These are phyloP conservation scores for Zygotorulaspora danielsina DNA, from an alignment of 805 yeast genomes.

Conservation along the genomic window DNA sequence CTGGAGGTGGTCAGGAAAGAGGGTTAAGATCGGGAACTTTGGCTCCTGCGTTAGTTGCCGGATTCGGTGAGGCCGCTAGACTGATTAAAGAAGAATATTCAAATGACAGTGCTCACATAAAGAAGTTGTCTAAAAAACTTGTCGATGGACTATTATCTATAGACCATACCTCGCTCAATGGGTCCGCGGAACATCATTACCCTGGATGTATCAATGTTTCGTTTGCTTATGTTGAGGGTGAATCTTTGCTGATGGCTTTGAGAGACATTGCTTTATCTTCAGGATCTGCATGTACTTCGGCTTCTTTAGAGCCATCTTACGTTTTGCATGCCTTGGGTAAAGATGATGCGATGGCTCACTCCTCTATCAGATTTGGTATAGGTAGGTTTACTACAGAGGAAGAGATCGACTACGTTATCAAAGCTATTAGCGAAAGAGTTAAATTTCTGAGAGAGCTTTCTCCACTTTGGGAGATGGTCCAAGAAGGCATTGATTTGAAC, in stretches of 20 bases:
- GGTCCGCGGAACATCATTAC: constrained; percentile 68
- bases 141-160: constrained; percentile 67
- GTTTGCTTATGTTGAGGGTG: constrained; percentile 97
- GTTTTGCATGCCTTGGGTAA: constrained; percentile 96
- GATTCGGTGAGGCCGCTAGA: constrained; percentile 97
- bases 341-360: constrained; percentile 96
- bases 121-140: constrained; percentile 66
- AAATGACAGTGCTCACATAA: constrained; percentile 68
- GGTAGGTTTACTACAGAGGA: constrained; percentile 97
- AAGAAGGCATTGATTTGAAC: constrained; percentile 92
- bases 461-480: constrained; percentile 99
- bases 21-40: constrained; percentile 95
- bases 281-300: constrained; percentile 98
- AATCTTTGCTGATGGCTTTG: constrained; percentile 93
- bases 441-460: constrained; percentile 85
- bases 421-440: constrained; percentile 85
- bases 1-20: constrained; percentile 99
- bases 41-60: constrained; percentile 93
- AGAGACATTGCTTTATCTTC: constrained; percentile 94
- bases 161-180: constrained; percentile 88
- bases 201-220: constrained; percentile 96
- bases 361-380: constrained; percentile 95
- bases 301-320: constrained; percentile 95
- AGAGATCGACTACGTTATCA: constrained; percentile 88
- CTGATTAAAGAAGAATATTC: constrained; percentile 68